Conservation (phyloP, 73 alveolate species). For the Loxodes magnus region DNA sequence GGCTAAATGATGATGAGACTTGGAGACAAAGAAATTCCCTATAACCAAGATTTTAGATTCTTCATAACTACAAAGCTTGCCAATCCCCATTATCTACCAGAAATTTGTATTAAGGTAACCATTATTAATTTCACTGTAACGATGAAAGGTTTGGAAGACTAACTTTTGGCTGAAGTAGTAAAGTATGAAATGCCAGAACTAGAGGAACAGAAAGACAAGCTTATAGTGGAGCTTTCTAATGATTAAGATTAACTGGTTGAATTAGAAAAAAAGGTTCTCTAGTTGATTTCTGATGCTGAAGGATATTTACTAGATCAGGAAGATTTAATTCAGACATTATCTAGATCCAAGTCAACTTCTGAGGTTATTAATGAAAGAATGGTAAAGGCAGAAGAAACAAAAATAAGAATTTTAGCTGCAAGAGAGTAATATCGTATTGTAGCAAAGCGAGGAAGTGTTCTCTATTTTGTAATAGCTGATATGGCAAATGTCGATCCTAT, state of each 20-base stretch:
- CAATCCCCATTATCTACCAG: slow-evolving; percentile 99
- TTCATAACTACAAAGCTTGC: slow-evolving; percentile 98
- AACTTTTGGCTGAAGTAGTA: slow-evolving; percentile 97
- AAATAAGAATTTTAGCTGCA: slow-evolving; percentile 78
- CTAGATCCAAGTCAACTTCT: slow-evolving; percentile 84
- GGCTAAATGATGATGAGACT: slow-evolving; percentile 84
- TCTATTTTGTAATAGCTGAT: slow-evolving; percentile 95
- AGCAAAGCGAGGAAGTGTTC: slow-evolving; percentile 96
- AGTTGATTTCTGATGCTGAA: slow-evolving; percentile 92
- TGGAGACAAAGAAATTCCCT: slow-evolving; percentile 98
- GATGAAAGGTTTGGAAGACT: slow-evolving; percentile 99
- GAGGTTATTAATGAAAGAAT: slow-evolving; percentile 82
- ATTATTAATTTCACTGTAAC: slow-evolving; percentile 99
- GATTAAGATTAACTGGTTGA: slow-evolving; percentile 92
- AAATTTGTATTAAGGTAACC: slow-evolving; percentile 98
- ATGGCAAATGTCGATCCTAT: slow-evolving; percentile 91
- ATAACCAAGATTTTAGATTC: slow-evolving; percentile 88
- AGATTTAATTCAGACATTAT: slow-evolving; percentile 93
- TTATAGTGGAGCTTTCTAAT: slow-evolving; percentile 86
- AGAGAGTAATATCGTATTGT: slow-evolving; percentile 89
- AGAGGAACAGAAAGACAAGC: slow-evolving; percentile 90
- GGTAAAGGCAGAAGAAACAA: slow-evolving; percentile 95
- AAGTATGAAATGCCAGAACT: slow-evolving; percentile 96
- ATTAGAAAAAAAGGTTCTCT: slow-evolving; percentile 60
- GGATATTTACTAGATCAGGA: slow-evolving; percentile 96